Evolutionary conservation across 2,329 filamentous ascomycete genomes (phyloP), one percentile per base, ranked within the genome.

Genomic region (Boeremia exigua): DNA sequence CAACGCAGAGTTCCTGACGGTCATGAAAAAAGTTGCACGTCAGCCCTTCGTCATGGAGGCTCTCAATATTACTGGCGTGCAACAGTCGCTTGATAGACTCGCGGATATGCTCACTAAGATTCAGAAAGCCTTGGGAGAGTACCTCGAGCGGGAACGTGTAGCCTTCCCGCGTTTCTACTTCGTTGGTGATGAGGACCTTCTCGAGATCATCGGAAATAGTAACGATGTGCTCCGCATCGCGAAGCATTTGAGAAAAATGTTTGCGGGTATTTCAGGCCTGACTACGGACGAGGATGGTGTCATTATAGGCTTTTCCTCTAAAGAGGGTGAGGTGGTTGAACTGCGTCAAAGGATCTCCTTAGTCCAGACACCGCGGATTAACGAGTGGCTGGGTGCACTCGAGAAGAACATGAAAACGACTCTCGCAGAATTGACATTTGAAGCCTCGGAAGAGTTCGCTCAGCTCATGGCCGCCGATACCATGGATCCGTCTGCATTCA

Each of bases 231-330:
- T 95, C 58, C 92, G 95, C 50, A 96, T 99, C 64, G 92, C 95
- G 36, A 99, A 99, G 76, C 96, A 99, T 80, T 92, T 99, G 81
- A 94, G 96, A 76, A 99, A 99, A 82, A 99, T 99, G 95, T 99
- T 99, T 81, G 95, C 96, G 61, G 95, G 95, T 59, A 83, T 99
- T 43, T 94, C 89, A 4, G 95, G 95, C 3, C 84, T 99, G 32
- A 82, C 93, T 37, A 94, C 97, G 81, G 92, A 96, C 63, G 92
- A 98, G 50, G 91, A 97, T 67, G 86, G 88, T 25, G 87, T 91
- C 59, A 98, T 99, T 61, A 88, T 89, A 25, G 94, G 92, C 6
- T 94, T 98, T 68, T 95, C 90, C 2, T 99, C 95, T 0, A 97
- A 96, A 72, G 96, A 99, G 77, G 93, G 89, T 48, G 95, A 99